Conservation (phyloP, 768 basidiomycete species). For the Agrocybe pediades region DNA sequence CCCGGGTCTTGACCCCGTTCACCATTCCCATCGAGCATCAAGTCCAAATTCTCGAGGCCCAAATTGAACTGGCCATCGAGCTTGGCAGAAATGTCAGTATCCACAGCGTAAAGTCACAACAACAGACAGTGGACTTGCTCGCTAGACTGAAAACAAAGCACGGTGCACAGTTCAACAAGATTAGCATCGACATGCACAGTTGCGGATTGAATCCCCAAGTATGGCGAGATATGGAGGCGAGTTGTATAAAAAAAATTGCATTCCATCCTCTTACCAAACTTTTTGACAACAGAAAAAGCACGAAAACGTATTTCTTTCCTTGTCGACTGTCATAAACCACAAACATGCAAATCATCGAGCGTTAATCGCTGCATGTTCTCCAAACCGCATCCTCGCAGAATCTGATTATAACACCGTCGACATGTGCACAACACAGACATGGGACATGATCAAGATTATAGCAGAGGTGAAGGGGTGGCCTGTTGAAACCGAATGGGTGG, state of each 20-base stretch:
- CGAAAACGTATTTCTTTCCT: conserved; percentile 80
- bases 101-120: conserved; percentile 82
- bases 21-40: conserved; percentile 82
- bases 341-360: conserved; percentile 63
- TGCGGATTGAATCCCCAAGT: conserved; percentile 82
- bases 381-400: conserved; percentile 78
- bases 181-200: conserved; percentile 90
- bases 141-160: conserved; percentile 58
- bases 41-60: conserved; percentile 74
- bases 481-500: conserved; percentile 63
- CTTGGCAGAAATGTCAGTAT: conserved; percentile 77
- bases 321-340: conserved; percentile 84
- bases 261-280: not conserved
- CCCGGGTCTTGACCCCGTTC: conserved; percentile 73
- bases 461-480: conserved; percentile 79
- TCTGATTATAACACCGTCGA: conserved; percentile 80
- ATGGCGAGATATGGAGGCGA: conserved; percentile 75
- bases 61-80: conserved; percentile 84
- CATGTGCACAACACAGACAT: conserved; percentile 58
- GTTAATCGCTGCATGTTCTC: conserved; percentile 65
- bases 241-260: not conserved
- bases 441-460: conserved; percentile 75
- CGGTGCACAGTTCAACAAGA: conserved; percentile 54
- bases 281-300: conserved; percentile 55
- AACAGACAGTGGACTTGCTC: conserved; percentile 69